Evolutionary conservation across 2,329 filamentous ascomycete genomes (phyloP).

Genomic region (Colletotrichum tanaceti): DNA sequence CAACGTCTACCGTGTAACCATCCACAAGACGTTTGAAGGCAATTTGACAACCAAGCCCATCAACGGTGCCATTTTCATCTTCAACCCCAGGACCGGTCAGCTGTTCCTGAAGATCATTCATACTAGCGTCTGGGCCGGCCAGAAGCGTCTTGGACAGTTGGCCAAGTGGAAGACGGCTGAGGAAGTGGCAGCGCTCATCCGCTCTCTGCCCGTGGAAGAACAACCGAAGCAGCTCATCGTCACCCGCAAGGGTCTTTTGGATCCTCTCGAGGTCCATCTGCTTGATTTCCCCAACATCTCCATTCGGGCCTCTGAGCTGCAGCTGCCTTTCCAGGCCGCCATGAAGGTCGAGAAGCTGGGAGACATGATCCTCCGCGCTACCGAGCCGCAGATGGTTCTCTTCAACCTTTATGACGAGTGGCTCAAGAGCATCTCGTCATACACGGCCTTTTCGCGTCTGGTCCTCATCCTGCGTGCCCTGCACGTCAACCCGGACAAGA

Average conservation of each 20-base stretch:
- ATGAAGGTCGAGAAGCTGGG: constrained; percentile 99
- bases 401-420: constrained; percentile 99
- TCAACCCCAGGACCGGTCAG: constrained; percentile 98
- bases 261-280: constrained; percentile 96
- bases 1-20: constrained; percentile 98
- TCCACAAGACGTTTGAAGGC: constrained; percentile 99
- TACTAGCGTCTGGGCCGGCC: constrained; percentile 98
- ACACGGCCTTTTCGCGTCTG: constrained; percentile 96
- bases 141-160: constrained; percentile 97
- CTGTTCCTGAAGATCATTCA: constrained; percentile 99
- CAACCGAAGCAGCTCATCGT: constrained; percentile 99
- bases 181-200: constrained; percentile 97
- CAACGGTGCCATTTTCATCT: constrained; percentile 99
- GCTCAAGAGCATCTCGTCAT: constrained; percentile 98
- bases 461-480: constrained; percentile 93
- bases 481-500: constrained; percentile 98
- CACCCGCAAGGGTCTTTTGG: constrained; percentile 94
- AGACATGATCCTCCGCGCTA: constrained; percentile 98
- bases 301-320: constrained; percentile 95
- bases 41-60: constrained; percentile 99
- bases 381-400: constrained; percentile 99
- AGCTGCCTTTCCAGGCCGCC: constrained; percentile 97
- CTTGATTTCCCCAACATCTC: constrained; percentile 99
- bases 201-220: constrained; percentile 95
- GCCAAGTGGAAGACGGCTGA: constrained; percentile 99